Evolutionary conservation across 805 yeast species (phyloP).

Genomic region (Starmerella khaoyaiensis): DNA sequence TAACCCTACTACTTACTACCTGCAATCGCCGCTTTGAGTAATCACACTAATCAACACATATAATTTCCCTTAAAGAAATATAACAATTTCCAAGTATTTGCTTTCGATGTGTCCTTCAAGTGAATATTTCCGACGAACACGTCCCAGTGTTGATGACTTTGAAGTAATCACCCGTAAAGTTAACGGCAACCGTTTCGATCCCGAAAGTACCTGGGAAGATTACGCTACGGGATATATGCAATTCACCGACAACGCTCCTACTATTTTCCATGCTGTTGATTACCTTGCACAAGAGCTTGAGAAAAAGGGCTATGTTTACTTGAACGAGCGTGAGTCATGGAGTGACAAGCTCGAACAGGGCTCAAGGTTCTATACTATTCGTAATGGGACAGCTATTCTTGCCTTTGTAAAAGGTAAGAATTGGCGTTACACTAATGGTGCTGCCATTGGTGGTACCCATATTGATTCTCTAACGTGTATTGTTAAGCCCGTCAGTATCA

Average conservation of each 20-base stretch:
- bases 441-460: constrained; percentile 63
- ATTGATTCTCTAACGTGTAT: constrained; percentile 57
- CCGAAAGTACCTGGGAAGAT: constrained; percentile 20
- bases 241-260: constrained; percentile 61
- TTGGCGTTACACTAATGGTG: constrained; percentile 51
- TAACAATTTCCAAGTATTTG: no score
- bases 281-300: constrained; percentile 38
- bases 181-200: constrained; percentile 13
- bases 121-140: constrained; percentile 7
- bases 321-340: constrained; percentile 54
- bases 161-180: constrained; percentile 19
- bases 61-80: no score
- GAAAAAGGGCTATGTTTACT: constrained; percentile 47
- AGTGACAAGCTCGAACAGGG: constrained; percentile 29
- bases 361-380: constrained; percentile 46
- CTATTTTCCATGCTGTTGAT: constrained; percentile 58
- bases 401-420: constrained; percentile 59
- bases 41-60: no score
- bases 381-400: constrained; percentile 55
- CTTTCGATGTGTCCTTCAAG: constrained; percentile 19
- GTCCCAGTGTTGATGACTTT: constrained; percentile 20
- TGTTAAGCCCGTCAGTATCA: constrained; percentile 60
- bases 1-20: no score
- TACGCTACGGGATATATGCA: constrained; percentile 40
- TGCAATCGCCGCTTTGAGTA: no score